Conservation (phyloP, 768 basidiomycete genomes). For the Tricholoma furcatifolium region DNA sequence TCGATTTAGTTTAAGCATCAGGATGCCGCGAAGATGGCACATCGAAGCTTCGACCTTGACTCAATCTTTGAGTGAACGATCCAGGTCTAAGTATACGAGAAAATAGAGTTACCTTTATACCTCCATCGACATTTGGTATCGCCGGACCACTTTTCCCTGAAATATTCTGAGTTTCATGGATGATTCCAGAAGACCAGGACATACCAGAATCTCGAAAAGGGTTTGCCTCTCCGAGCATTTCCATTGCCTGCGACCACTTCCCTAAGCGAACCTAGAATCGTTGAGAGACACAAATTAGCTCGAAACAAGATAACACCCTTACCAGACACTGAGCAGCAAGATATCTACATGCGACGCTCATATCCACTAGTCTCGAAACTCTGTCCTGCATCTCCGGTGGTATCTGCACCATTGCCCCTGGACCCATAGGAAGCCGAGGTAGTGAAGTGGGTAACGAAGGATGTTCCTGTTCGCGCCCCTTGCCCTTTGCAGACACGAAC, state of each 20-base stretch:
- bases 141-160: constrained; percentile 63
- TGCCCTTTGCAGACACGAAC: constrained; percentile 48
- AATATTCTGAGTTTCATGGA: background rate
- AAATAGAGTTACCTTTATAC: constrained; percentile 76
- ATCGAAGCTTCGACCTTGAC: constrained; percentile 50
- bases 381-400: constrained; percentile 62
- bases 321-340: constrained; percentile 95
- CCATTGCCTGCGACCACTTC: constrained; percentile 88
- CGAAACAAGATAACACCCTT: constrained; percentile 14
- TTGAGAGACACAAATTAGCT: constrained; percentile 9
- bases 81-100: too few species aligned
- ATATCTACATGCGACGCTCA: constrained; percentile 95
- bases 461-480: constrained; percentile 53
- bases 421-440: constrained; percentile 67
- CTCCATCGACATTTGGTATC: constrained; percentile 85
- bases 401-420: constrained; percentile 69
- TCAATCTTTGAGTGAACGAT: too few species aligned
- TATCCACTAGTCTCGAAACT: constrained; percentile 82
- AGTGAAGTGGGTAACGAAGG: constrained; percentile 33
- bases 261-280: constrained; percentile 70
- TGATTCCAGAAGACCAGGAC: background rate
- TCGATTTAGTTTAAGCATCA: constrained; percentile 93
- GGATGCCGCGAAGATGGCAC: constrained; percentile 89
- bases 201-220: constrained; percentile 76
- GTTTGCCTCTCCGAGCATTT: constrained; percentile 91